Evolutionary conservation across 495 filamentous ascomycete species (phyloP).

Genomic region (Chaetomium cochliodes): DNA sequence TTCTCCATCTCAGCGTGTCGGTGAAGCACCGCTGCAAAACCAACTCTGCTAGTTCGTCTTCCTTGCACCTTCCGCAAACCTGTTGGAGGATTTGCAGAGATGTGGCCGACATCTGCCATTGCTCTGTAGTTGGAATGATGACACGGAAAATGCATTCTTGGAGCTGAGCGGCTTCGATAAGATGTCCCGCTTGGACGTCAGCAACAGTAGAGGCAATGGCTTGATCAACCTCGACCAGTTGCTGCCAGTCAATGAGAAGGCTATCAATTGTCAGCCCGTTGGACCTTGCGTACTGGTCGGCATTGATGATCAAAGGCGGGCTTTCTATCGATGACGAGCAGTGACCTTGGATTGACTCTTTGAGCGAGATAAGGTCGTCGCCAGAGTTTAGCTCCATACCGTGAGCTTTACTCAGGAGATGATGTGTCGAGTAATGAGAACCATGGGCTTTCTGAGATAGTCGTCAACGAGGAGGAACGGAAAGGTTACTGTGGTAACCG

Average conservation of each 20-base stretch:
- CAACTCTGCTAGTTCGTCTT: slow-evolving; percentile 16
- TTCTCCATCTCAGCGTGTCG: slow-evolving; percentile 16
- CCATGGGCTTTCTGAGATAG: too few relatives aligned
- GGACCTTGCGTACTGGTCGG: slow-evolving; percentile 44
- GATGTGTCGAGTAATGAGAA: too few relatives aligned
- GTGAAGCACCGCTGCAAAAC: slow-evolving; percentile 24
- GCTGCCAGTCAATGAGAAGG: slow-evolving; percentile 22
- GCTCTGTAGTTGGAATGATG: slow-evolving; percentile 25
- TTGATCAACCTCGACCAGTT: slow-evolving; percentile 15
- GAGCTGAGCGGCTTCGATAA: slow-evolving; percentile 22
- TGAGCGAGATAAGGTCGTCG: slow-evolving; percentile 22
- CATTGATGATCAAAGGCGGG: slow-evolving; percentile 14
- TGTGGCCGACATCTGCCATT: slow-evolving; percentile 19
- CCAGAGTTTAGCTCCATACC: slow-evolving; percentile 29
- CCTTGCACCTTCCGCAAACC: slow-evolving; percentile 22
- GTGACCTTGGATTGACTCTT: slow-evolving; percentile 22
- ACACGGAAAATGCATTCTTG: slow-evolving; percentile 28
- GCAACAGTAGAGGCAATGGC: slow-evolving; percentile 25
- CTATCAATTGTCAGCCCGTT: slow-evolving; percentile 43
- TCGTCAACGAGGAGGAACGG: too few relatives aligned
- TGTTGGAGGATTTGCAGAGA: slow-evolving; percentile 30
- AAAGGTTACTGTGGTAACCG: too few relatives aligned
- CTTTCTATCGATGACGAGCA: slow-evolving; percentile 6
- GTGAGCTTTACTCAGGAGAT: neutral
- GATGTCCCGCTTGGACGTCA: slow-evolving; percentile 18